A percentile compares a stretch with the other conserved stretches of the same genome.
Evolutionary conservation across 768 basidiomycete genomes (phyloP).

Genomic region (Zangia roseola): DNA sequence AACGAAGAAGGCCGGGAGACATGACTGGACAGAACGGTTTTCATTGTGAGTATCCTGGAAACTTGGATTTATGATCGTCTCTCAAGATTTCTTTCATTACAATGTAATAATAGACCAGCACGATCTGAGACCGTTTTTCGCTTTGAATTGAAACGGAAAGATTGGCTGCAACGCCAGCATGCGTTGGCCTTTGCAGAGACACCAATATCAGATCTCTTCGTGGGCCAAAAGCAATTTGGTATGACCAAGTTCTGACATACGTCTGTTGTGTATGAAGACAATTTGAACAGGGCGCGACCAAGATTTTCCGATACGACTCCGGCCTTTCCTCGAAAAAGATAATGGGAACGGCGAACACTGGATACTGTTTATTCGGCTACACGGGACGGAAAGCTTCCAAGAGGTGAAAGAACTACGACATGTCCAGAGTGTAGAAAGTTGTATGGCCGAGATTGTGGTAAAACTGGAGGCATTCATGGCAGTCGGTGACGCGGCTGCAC

Average conservation of each 20-base stretch:
- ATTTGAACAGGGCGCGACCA: conserved; percentile 9
- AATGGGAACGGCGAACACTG: conserved; percentile 1
- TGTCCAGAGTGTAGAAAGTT: conserved; percentile 8
- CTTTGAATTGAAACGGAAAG: conserved; percentile 27
- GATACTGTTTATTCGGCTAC: conserved; percentile 24
- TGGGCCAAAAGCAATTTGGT: conserved; percentile 6
- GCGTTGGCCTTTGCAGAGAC: conserved; percentile 15
- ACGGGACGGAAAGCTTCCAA: conserved; percentile 1
- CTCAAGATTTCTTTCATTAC: not conserved
- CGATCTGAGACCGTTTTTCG: conserved; percentile 17
- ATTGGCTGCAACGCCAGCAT: conserved; percentile 7
- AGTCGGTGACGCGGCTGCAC: conserved; percentile 19
- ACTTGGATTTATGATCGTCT: not conserved
- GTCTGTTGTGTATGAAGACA: not conserved
- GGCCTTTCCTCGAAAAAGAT: conserved; percentile 4
- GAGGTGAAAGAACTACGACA: conserved; percentile 2
- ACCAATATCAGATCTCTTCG: conserved; percentile 19
- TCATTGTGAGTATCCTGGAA: conserved; percentile 14
- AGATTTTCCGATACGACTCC: conserved; percentile 18
- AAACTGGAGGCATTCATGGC: conserved; percentile 28
- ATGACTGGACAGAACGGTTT: conserved; percentile 24
- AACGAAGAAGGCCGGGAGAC: conserved; percentile 18
- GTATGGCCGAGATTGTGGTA: conserved; percentile 20
- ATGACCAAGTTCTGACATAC: not conserved
- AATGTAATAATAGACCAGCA: conserved; percentile 11